Evolutionary conservation across 2,329 filamentous ascomycete species (phyloP), one percentile per base, ranked within the genome.

Genomic region (Colletotrichum sp.): DNA sequence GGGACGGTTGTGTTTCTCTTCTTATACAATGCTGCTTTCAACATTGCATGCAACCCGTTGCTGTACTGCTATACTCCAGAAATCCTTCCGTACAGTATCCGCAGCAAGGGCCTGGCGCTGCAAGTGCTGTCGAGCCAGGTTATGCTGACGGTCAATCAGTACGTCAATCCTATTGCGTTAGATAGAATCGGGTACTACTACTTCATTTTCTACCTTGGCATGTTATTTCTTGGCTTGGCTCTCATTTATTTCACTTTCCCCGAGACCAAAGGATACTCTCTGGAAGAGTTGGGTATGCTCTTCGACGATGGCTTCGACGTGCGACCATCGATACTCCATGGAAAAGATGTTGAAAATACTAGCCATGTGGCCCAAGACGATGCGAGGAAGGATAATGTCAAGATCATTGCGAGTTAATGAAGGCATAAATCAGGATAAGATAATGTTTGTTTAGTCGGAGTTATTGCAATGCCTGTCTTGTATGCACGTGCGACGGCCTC

Each of bases 121-220:
- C 21, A 62, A 24, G 69, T 59, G 32, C n/a, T 64, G 18, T 55
- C 69, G 4, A 34, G 36, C 44, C 39, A 49, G 26, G 36, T 79
- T 57, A 60, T 55, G 60, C 32, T 68, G 13, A 68, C 68, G 39
- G 67, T 76, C 28, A 76, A 83, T 60, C 80, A 80, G 32, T 86
- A 85, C 67, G 85, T 86, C 8, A 88, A 88, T 30, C 86, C 86
- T 0, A 84, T 88, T 9, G 86, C 84, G 0, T 82, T 88, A 65
- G 83, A 85, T 0, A 79, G 80, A 0, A 85, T 88, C 39, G 78
- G 77, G 0, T 88, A 86, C 87, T 86, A 83, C 75, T 87, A 85
- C 70, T 88, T 88, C 71, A 84, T 87, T 13, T 85, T 88, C 12
- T 87, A 85, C 78, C 84, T 86, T 26, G 84, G 80, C 0, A 80